These are phyloP conservation scores for Scutellaria barbata DNA, from an alignment of 257 asterid genomes.

Conservation along the genomic window DNA sequence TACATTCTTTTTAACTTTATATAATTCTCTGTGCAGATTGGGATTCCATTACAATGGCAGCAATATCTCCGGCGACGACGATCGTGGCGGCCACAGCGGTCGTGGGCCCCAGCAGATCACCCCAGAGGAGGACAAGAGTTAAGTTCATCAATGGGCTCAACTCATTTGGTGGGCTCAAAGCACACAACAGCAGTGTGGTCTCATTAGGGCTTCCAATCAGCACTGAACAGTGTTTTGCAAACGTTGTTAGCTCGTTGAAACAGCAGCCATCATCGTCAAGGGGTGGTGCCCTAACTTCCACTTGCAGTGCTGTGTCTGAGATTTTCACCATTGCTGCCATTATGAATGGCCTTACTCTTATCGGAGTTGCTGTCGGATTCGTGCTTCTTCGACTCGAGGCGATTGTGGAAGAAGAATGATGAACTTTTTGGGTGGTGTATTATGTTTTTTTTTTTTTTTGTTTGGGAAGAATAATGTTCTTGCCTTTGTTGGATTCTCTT, in stretches of 20 bases:
- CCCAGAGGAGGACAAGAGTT: constrained; percentile 50
- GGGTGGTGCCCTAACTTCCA: constrained; percentile 60
- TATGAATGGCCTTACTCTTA: constrained; percentile 59
- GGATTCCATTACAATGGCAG: constrained; percentile 61
- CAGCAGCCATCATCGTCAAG: constrained; percentile 34
- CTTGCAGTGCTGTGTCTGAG: constrained; percentile 67
- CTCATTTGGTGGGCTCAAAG: constrained; percentile 86
- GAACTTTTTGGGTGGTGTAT: constrained; percentile 26
- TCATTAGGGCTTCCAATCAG: constrained; percentile 65
- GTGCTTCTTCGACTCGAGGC: constrained; percentile 87
- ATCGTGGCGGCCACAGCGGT: constrained; percentile 44
- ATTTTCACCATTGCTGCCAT: constrained; percentile 81
- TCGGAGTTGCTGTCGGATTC: constrained; percentile 92
- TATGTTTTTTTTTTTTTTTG: constrained; percentile 35
- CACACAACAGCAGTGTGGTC: constrained; percentile 56
- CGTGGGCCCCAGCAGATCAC: constrained; percentile 45
- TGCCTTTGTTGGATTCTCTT: constrained; percentile 33
- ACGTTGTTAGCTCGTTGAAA: constrained; percentile 60
- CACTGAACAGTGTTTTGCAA: constrained; percentile 72
- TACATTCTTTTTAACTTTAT: background rate
- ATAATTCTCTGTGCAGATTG: constrained; percentile 39
- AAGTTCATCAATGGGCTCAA: constrained; percentile 68
- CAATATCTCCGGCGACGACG: constrained; percentile 49
- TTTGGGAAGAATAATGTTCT: constrained; percentile 23
- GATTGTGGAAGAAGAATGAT: constrained; percentile 69